These are phyloP conservation scores for Flueggea neowawraea DNA, from an alignment of 441 rosid genomes.

Conservation along the genomic window DNA sequence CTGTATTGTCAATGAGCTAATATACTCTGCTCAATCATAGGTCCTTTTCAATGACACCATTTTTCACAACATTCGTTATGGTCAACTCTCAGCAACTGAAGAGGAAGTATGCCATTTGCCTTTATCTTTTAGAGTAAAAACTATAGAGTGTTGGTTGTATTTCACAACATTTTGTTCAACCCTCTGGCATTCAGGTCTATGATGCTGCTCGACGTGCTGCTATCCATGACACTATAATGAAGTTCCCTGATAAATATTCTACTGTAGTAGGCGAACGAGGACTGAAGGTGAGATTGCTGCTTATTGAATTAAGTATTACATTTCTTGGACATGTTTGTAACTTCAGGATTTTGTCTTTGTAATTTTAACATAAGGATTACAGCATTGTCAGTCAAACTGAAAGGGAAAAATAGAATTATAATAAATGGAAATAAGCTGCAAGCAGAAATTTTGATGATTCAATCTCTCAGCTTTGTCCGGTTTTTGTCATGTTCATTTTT, in stretches of 20 bases:
- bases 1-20: constrained; percentile 4
- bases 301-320: constrained; percentile 6
- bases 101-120: constrained; percentile 58
- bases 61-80: constrained; percentile 95
- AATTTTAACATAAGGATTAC: background rate
- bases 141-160: constrained; percentile 3
- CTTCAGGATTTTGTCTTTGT: background rate
- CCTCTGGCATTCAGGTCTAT: constrained; percentile 51
- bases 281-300: constrained; percentile 71
- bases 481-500: no score
- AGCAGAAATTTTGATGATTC: background rate
- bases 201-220: constrained; percentile 96
- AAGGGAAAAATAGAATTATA: background rate
- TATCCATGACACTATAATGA: constrained; percentile 89
- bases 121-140: background rate
- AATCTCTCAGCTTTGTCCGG: no score
- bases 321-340: background rate
- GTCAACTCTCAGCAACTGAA: constrained; percentile 86
- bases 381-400: background rate
- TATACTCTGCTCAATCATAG: constrained; percentile 35
- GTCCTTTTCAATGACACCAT: constrained; percentile 97
- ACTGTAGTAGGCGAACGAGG: constrained; percentile 98
- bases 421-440: background rate
- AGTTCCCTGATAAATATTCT: constrained; percentile 86
- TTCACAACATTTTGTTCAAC: background rate